Percentiles rank a stretch among this genome's conserved stretches.
Conservation (phyloP, 768 basidiomycete genomes). For the Trametes meyenii region DNA sequence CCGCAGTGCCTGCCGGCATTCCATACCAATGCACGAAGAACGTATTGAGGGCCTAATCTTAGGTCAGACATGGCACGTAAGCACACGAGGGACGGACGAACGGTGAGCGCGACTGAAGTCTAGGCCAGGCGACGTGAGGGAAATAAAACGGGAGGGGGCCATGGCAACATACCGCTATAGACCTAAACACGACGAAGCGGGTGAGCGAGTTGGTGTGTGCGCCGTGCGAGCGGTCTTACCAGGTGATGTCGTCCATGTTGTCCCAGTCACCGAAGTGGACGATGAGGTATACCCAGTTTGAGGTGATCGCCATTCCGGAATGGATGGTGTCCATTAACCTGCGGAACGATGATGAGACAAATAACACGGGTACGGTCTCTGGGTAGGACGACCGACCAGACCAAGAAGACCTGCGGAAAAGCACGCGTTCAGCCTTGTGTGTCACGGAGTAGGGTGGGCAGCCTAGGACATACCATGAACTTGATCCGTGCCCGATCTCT, state of each 20-base stretch:
- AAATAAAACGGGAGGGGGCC: neutral
- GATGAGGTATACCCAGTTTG: conserved; percentile 32
- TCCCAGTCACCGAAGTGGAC: conserved; percentile 24
- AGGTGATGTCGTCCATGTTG: conserved; percentile 26
- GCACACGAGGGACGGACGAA: neutral
- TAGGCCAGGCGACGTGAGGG: neutral
- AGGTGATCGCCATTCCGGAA: conserved; percentile 22
- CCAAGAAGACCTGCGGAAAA: conserved; percentile 7
- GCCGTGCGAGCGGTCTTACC: conserved; percentile 6
- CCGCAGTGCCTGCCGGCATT: neutral
- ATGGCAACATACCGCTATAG: conserved; percentile 14
- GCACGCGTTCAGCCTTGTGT: no score
- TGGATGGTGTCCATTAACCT: conserved; percentile 30
- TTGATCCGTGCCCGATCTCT: conserved; percentile 14
- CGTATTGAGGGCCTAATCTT: conserved; percentile 26
- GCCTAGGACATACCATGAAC: conserved; percentile 14
- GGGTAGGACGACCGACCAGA: conserved; percentile 9
- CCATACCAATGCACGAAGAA: conserved; percentile 32
- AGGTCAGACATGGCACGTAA: neutral
- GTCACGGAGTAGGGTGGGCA: neutral
- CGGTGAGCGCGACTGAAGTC: conserved; percentile 20
- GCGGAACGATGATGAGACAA: neutral
- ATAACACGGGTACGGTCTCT: neutral
- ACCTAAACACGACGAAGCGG: neutral
- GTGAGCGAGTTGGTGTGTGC: neutral